These are phyloP conservation scores for Sugiyamaella xylanicola DNA, from an alignment of 1,139 yeast genomes.

Conservation along the genomic window DNA sequence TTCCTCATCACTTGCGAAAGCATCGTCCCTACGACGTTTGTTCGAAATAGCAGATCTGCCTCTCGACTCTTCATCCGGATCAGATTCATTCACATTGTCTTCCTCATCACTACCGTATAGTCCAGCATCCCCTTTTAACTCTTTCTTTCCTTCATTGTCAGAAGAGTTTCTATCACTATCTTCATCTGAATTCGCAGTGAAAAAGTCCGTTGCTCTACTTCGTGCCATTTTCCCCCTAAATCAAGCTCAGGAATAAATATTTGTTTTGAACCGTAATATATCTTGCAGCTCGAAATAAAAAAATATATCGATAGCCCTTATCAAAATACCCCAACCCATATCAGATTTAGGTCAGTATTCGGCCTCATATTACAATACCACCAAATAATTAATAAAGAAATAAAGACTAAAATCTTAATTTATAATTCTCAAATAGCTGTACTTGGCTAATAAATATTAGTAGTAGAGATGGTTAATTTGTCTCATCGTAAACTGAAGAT, in stretches of 20 bases:
- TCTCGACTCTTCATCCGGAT: conserved; percentile 20
- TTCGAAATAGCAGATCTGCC: conserved; percentile 13
- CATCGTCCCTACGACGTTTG: conserved; percentile 19
- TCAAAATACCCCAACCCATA: conserved; percentile 12
- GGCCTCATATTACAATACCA: too few species aligned
- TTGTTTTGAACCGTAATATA: too few species aligned
- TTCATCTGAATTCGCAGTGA: conserved; percentile 25
- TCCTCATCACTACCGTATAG: conserved; percentile 21
- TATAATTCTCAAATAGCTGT: too few species aligned
- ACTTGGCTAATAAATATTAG: too few species aligned
- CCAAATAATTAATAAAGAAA: too few species aligned
- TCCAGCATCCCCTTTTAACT: background rate
- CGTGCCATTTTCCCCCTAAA: conserved; percentile 16
- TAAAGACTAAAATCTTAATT: too few species aligned
- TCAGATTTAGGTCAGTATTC: background rate
- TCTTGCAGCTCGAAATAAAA: too few species aligned
- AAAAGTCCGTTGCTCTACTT: conserved; percentile 29
- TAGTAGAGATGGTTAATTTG: too few species aligned
- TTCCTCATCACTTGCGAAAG: conserved; percentile 25
- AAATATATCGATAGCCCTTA: background rate
- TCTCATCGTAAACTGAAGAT: too few species aligned
- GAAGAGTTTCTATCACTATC: conserved; percentile 14
- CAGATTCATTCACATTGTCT: conserved; percentile 22
- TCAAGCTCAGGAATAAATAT: background rate
- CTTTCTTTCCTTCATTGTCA: conserved; percentile 5